phyloP scores from a whole-genome alignment of 139 green algal genomes.

The Chlorella sp. region DNA sequence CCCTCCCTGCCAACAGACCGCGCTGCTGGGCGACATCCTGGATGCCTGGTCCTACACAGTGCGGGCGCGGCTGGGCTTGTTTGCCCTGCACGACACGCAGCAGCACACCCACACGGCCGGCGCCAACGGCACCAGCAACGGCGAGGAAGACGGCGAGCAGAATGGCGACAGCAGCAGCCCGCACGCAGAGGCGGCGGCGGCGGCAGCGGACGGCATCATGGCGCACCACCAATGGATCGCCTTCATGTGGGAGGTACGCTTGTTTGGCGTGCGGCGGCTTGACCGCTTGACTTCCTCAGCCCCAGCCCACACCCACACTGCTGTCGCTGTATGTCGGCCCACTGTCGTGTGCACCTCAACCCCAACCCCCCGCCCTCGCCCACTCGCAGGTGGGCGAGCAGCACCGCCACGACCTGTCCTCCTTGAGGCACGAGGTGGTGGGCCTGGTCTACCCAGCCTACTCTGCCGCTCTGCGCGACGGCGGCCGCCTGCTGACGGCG shows the following conservation, averaged over 20 bases:
- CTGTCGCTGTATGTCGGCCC: too few species aligned
- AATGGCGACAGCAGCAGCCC: not conserved
- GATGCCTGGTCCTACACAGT: conserved; percentile 65
- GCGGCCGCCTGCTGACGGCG: conserved; percentile 42
- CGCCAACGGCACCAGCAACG: not conserved
- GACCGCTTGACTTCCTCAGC: too few species aligned
- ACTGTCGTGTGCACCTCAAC: too few species aligned
- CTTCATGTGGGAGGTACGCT: conserved; percentile 45
- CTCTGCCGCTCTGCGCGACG: conserved; percentile 48
- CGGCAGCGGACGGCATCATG: conserved; percentile 14
- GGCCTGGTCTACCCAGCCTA: conserved; percentile 44
- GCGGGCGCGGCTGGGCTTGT: conserved; percentile 66
- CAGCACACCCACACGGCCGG: not conserved
- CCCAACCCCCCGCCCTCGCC: too few species aligned
- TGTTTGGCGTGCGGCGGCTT: not conserved
- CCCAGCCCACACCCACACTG: too few species aligned
- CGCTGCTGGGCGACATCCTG: conserved; percentile 58
- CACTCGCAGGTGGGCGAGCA: not conserved
- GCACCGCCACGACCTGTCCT: conserved; percentile 3
- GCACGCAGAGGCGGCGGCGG: not conserved
- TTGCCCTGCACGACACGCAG: conserved; percentile 31
- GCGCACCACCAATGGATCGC: conserved; percentile 55
- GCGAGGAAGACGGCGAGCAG: not conserved
- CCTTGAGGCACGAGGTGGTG: conserved; percentile 1
- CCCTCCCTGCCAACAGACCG: conserved; percentile 35